Evolutionary conservation across 2,329 filamentous ascomycete genomes (phyloP), one percentile per base, ranked within the genome.

Genomic region (Colletotrichum liaoningense): DNA sequence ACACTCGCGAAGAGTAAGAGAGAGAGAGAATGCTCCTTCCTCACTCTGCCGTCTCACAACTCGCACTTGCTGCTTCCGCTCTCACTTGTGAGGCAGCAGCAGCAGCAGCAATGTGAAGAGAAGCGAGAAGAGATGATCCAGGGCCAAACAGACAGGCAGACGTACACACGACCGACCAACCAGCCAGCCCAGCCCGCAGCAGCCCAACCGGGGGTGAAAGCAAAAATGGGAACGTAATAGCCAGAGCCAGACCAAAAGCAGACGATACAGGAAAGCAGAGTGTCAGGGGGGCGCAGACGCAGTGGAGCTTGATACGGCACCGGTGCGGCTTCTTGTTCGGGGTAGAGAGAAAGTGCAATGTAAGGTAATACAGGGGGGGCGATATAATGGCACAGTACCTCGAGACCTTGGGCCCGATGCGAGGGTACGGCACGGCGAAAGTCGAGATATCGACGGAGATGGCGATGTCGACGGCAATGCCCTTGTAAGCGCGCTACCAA

Each of bases 311-410:
- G 55, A 63, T 64, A 38, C 63, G 4, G 24, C 33, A 55, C 49
- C 49, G 56, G 55, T 67, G 59, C 60, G 56, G 70, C 42, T 73
- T 57, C 52, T 64, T 64, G 67, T 70, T 73, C 70, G 60, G 70
- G 70, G 67, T 70, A 73, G 66, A 69, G 55, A 38, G 70, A 70
- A 49, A 57, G 67, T 59, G 70, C 67, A 73, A 73, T 73, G 70
- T 63, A 63, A 72, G 63, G 68, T 72, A 72, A 63, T 67, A 72
- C 62, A 67, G 72, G 63, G 67, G 57, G 57, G 62, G 67, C 58
- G 52, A 58, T 74, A 72, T 72, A 67, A 62, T 63, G 62, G 57
- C 26, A 71, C 38, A 58, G 70, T 73, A 70, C 70, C 70, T 70
- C 62, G 54, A 62, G 46, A 56, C 63, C 49, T 68, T 64, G 63